Evolutionary conservation across 2,329 filamentous ascomycete genomes (phyloP).

Genomic region (Xylaria sp.): DNA sequence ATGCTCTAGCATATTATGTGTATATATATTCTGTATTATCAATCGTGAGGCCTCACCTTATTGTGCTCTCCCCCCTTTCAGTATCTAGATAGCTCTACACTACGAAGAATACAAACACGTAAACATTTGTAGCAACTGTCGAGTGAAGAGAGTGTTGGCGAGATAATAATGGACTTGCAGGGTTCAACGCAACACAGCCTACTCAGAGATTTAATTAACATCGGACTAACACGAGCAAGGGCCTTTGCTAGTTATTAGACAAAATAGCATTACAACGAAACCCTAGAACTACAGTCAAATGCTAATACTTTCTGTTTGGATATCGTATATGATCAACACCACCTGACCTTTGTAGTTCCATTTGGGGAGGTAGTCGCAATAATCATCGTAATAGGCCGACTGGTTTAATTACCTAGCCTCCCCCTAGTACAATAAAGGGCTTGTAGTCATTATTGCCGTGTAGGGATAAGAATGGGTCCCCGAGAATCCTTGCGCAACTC

Average conservation of each 20-base stretch:
- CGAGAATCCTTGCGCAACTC: conserved; percentile 33
- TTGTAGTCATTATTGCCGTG: conserved; percentile 6
- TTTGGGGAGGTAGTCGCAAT: background rate
- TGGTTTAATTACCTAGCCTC: conserved; percentile 30
- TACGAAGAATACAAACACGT: background rate
- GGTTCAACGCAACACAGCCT: conserved; percentile 21
- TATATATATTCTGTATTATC: background rate
- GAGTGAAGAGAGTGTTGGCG: background rate
- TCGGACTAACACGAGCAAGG: conserved; percentile 8
- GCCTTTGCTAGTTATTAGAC: background rate
- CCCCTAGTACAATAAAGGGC: conserved; percentile 23
- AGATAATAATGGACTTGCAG: conserved; percentile 13
- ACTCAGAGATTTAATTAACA: conserved; percentile 22
- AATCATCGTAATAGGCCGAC: conserved; percentile 25
- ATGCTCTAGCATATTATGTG: background rate
- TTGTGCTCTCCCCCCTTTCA: background rate
- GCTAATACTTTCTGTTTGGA: conserved; percentile 8
- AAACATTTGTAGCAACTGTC: background rate
- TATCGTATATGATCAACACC: background rate
- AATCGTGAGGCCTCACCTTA: background rate
- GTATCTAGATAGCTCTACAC: background rate
- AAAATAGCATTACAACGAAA: conserved; percentile 5
- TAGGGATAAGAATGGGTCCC: conserved; percentile 29
- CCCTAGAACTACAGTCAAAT: conserved; percentile 4
- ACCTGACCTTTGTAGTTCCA: background rate